Evolutionary conservation across 2,329 filamentous ascomycete species (phyloP), one percentile per base, ranked within the genome.

Genomic region (Clarireedia monteithiana): DNA sequence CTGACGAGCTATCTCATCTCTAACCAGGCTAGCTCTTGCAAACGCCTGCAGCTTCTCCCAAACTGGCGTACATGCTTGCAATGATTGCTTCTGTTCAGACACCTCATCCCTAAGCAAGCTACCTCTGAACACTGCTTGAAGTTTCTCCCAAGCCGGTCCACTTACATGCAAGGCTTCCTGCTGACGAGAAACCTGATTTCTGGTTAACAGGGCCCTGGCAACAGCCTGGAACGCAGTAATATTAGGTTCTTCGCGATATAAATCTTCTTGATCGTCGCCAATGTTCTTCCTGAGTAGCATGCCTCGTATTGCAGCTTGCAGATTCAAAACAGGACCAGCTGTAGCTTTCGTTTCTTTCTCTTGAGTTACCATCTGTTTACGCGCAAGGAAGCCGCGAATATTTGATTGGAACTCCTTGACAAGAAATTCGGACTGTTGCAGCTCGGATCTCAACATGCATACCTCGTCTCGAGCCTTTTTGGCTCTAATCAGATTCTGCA

Each of bases 401-500:
- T 79, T 71, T 67, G 83, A 80, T 68, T 87, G 84, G 48, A 90
- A 79, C 61, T 82, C 77, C 45, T 80, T 77, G 55, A 91, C 79
- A 50, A 85, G 82, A 53, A 82, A 81, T 61, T 78, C 80, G 52
- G 80, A 85, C 58, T 77, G 75, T 61, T 78, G 76, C 66, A 91
- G 79, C 65, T 86, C 79, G 67, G 77, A 77, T 69, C 70, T 76
- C 62, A 76, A 72, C 61, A 79, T 73, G 66, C 74, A 75, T 71
- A 85, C 75, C 73, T 84, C 74, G 61, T 78, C 71, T 59, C 83
- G 80, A 17, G 77, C 78, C 67, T 84, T 88, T 58, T 79, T 80
- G 23, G 85, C 88, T 65, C 88, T 79, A 67, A 90, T 81, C 48
- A 95, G 76, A 69, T 85, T 95, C 71, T 99, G 94, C 12, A 99